Percentiles rank a stretch among this genome's conserved stretches.
Conservation (phyloP, 805 yeast genomes). For the Candida patagonica region DNA sequence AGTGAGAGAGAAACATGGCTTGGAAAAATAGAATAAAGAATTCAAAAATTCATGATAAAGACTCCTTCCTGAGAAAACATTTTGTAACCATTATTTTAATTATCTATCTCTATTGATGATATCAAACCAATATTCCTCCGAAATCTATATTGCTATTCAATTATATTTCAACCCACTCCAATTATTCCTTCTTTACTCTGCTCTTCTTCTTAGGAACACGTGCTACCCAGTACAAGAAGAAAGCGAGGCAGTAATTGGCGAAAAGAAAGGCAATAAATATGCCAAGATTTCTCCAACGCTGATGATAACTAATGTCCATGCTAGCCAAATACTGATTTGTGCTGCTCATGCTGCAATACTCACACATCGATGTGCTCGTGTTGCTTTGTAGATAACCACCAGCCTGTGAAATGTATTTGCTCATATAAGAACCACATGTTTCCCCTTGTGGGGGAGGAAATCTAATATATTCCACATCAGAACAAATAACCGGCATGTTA, state of each 20-base stretch:
- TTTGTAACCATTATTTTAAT: too few species aligned
- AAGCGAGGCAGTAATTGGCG: slow-evolving; percentile 38
- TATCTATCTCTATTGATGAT: too few species aligned
- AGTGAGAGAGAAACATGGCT: slow-evolving; percentile 8
- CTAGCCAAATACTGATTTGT: slow-evolving; percentile 38
- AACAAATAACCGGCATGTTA: slow-evolving; percentile 45
- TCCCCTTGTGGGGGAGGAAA: slow-evolving; percentile 45
- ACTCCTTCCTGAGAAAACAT: background rate
- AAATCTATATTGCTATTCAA: too few species aligned
- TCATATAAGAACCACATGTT: slow-evolving; percentile 50
- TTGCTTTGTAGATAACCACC: slow-evolving; percentile 41
- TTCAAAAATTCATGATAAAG: background rate
- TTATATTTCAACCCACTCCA: too few species aligned
- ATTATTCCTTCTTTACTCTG: slow-evolving; percentile 12
- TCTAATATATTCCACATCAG: slow-evolving; percentile 38
- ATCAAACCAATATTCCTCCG: too few species aligned
- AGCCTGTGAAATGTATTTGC: slow-evolving; percentile 26
- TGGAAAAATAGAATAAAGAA: background rate
- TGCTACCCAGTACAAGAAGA: slow-evolving; percentile 33
- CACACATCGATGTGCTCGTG: slow-evolving; percentile 22
- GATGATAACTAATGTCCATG: slow-evolving; percentile 35
- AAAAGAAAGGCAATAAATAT: slow-evolving; percentile 47
- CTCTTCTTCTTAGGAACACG: slow-evolving; percentile 56
- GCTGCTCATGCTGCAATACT: slow-evolving; percentile 32
- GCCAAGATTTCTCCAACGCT: slow-evolving; percentile 62